Conservation (phyloP, 139 green algal genomes). For the Pseudopediastrum boryanum region DNA sequence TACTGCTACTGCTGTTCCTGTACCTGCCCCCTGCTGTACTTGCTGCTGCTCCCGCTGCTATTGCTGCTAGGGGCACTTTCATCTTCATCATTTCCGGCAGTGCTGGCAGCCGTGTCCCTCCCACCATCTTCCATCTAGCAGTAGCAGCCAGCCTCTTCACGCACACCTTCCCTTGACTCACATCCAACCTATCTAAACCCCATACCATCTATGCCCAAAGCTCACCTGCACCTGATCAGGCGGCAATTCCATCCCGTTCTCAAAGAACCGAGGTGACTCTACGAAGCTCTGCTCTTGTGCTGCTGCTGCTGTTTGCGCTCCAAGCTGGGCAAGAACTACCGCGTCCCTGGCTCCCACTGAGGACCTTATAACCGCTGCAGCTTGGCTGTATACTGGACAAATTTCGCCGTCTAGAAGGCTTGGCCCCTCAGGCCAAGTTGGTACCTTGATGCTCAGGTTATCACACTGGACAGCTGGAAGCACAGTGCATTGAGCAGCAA, state of each 20-base stretch:
- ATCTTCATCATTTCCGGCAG: neutral
- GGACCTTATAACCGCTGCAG: too few species aligned
- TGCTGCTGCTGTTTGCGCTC: too few species aligned
- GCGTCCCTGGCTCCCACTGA: too few species aligned
- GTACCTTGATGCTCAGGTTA: too few species aligned
- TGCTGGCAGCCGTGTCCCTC: neutral
- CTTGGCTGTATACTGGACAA: too few species aligned
- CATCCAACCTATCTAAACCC: slow-evolving; percentile 27
- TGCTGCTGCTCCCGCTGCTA: slow-evolving; percentile 13
- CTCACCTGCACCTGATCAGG: neutral
- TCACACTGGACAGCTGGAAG: too few species aligned
- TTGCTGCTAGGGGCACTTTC: neutral
- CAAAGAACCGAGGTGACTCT: slow-evolving; percentile 1
- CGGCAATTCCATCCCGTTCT: neutral
- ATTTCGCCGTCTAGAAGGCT: too few species aligned
- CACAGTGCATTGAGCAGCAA: too few species aligned
- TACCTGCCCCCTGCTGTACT: neutral
- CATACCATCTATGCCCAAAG: slow-evolving; percentile 17
- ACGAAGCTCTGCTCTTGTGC: neutral
- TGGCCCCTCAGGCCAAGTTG: too few species aligned
- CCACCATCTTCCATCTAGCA: neutral
- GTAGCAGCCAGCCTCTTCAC: slow-evolving; percentile 17
- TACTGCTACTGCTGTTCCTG: neutral
- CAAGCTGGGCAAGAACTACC: too few species aligned
- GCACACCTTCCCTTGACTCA: slow-evolving; percentile 2